Conservation (phyloP, 257 asterid genomes). For the Fraxinus americana region DNA sequence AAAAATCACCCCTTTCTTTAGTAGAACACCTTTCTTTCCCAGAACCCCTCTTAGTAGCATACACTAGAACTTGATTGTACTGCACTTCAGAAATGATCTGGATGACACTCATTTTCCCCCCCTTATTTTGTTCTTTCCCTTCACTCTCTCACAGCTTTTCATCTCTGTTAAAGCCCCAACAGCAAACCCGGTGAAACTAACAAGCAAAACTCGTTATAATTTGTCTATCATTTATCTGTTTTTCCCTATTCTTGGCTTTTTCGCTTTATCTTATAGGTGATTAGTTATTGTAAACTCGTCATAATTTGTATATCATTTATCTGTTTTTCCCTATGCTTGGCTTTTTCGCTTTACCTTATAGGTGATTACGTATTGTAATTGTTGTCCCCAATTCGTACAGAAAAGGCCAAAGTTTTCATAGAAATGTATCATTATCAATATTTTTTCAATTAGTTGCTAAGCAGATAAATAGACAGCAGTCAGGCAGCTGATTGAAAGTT, state of each 20-base stretch:
- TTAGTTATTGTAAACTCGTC: background rate
- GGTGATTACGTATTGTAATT: no score
- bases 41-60: background rate
- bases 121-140: background rate
- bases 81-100: background rate
- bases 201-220: background rate
- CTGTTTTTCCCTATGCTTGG: background rate
- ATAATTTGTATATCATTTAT: background rate
- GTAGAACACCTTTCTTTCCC: background rate
- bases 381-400: background rate
- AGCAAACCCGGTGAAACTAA: background rate
- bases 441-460: background rate
- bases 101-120: background rate
- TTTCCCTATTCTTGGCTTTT: background rate
- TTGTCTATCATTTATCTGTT: background rate
- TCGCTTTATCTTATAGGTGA: no score
- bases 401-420: background rate
- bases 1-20: background rate
- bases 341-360: no score
- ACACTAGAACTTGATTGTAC: background rate
- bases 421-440: background rate
- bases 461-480: background rate
- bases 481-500: background rate
- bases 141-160: background rate
- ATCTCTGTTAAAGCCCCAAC: background rate